Conservation (phyloP, 768 basidiomycete species). For the Pleurotus pulmonarius region DNA sequence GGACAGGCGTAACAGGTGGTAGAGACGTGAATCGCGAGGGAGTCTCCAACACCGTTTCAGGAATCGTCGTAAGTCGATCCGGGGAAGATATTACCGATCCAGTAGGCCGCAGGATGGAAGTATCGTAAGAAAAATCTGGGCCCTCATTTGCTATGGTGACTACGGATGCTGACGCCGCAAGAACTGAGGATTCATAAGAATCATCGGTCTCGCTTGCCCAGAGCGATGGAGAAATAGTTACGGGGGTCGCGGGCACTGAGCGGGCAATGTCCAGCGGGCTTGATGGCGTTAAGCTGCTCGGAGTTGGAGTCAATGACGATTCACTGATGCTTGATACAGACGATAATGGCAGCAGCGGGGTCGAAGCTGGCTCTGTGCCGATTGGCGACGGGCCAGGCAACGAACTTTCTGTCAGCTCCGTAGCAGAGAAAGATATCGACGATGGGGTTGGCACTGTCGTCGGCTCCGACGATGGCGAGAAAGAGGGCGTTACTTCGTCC, state of each 20-base stretch:
- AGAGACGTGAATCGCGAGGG: constrained; percentile 27
- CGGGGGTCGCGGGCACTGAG: constrained; percentile 3
- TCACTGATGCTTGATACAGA: constrained; percentile 34
- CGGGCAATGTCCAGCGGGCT: not conserved
- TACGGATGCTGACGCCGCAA: constrained; percentile 67
- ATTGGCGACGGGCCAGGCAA: constrained; percentile 4
- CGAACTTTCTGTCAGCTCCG: constrained; percentile 22
- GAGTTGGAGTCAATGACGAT: constrained; percentile 30
- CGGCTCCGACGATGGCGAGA: not conserved
- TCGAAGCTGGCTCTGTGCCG: constrained; percentile 18
- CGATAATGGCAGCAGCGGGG: constrained; percentile 24
- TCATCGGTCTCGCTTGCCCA: constrained; percentile 66
- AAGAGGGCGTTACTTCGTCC: constrained; percentile 13
- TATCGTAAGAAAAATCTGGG: constrained; percentile 65
- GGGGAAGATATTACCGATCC: constrained; percentile 39
- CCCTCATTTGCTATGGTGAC: constrained; percentile 52
- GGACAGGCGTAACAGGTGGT: constrained; percentile 30
- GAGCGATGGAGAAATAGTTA: constrained; percentile 22
- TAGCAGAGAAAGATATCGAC: constrained; percentile 22
- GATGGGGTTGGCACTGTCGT: constrained; percentile 24
- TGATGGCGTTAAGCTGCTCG: constrained; percentile 25
- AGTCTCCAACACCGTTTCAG: constrained; percentile 32
- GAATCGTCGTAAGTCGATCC: constrained; percentile 42
- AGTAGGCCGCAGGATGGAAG: constrained; percentile 68
- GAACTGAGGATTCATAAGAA: constrained; percentile 76